Conservation (phyloP, 2,329 filamentous ascomycete species). For the Trichoderma sp. region DNA sequence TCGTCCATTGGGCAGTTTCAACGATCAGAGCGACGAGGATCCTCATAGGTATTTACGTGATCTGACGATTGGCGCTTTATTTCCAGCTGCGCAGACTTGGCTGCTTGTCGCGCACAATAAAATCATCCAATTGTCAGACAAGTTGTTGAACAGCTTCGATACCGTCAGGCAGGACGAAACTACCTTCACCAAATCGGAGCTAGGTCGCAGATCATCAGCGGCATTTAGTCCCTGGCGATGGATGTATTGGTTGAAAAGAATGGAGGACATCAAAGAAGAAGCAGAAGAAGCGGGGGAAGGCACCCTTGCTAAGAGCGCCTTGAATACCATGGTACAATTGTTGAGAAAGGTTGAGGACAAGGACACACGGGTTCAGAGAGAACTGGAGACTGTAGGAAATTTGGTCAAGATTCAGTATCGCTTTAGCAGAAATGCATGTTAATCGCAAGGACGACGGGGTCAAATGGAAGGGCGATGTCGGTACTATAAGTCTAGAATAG, state of each 20-base stretch:
- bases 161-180: not conserved
- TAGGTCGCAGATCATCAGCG: slow-evolving; percentile 5
- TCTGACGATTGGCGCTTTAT: not conserved
- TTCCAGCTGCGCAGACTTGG: not conserved
- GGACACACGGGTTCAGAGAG: not conserved
- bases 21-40: not conserved
- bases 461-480: not conserved
- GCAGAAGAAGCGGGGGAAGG: not conserved
- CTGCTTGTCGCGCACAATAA: not conserved
- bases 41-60: not conserved
- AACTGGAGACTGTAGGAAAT: not conserved
- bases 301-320: not conserved
- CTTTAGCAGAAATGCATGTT: not conserved
- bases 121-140: not conserved
- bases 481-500: not conserved
- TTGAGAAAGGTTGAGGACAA: not conserved
- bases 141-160: not conserved
- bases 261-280: slow-evolving; percentile 7
- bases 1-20: not conserved
- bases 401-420: not conserved
- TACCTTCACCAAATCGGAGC: slow-evolving; percentile 6
- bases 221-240: slow-evolving; percentile 17
- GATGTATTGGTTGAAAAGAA: slow-evolving; percentile 15
- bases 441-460: not conserved
- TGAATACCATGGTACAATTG: not conserved